These are phyloP conservation scores for Plasmodium berghei DNA, from an alignment of 169 alveolate genomes.

Conservation along the genomic window DNA sequence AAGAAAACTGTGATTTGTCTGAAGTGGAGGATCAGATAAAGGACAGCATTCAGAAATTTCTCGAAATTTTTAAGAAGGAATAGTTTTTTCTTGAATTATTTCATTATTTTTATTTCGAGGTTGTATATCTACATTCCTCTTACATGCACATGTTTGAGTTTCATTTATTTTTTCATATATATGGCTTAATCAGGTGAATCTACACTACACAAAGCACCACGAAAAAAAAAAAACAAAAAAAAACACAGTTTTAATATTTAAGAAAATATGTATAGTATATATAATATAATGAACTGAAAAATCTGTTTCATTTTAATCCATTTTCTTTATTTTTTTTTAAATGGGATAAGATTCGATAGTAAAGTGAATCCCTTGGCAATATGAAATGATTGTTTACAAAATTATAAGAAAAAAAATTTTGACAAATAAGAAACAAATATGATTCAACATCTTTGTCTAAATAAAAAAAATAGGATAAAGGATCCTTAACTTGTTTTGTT, in stretches of 20 bases:
- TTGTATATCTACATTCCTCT: too few relatives aligned
- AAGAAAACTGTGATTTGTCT: constrained; percentile 37
- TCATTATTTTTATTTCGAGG: too few relatives aligned
- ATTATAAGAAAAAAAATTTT: constrained; percentile 35
- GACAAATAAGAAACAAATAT: constrained; percentile 12
- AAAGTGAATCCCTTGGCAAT: constrained; percentile 24
- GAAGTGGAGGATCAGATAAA: constrained; percentile 70
- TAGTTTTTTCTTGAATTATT: too few relatives aligned
- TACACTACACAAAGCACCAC: too few relatives aligned
- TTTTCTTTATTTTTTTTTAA: constrained; percentile 1
- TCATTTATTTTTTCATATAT: too few relatives aligned
- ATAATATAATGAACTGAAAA: too few relatives aligned
- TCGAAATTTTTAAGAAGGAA: constrained; percentile 37
- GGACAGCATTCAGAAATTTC: constrained; percentile 42
- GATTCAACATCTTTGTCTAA: constrained; percentile 11
- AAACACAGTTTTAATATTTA: too few relatives aligned
- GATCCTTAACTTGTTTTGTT: not conserved
- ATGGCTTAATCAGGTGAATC: too few relatives aligned
- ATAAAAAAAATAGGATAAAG: not conserved
- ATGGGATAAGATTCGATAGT: constrained; percentile 13
- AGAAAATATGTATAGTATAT: too few relatives aligned
- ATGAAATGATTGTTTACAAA: constrained; percentile 12
- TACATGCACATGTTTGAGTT: too few relatives aligned
- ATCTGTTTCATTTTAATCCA: not conserved
- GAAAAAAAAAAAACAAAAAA: too few relatives aligned